Percentiles rank a stretch among this genome's conserved stretches.
Conservation (phyloP, 352 stramenopile species). For the Peronosclerospora sorghi region DNA sequence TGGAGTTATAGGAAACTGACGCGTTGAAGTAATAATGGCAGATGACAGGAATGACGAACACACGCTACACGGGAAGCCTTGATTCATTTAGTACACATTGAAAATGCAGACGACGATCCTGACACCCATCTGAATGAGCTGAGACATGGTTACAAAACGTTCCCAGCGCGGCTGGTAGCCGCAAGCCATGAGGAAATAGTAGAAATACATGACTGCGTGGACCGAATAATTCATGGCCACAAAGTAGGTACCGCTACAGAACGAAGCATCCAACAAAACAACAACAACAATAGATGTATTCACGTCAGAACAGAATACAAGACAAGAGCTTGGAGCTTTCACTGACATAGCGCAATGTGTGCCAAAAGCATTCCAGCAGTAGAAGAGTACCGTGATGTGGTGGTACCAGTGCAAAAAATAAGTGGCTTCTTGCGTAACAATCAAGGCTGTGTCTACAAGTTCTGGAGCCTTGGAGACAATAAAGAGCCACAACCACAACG, state of each 20-base stretch:
- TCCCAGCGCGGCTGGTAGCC: slow-evolving; percentile 68
- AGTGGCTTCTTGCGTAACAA: slow-evolving; percentile 95
- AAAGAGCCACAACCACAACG: slow-evolving; percentile 75
- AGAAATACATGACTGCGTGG: slow-evolving; percentile 96
- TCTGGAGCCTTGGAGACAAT: slow-evolving; percentile 89
- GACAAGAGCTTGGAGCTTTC: no score
- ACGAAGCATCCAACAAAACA: no score
- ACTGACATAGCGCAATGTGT: slow-evolving; percentile 75
- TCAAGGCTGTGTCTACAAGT: slow-evolving; percentile 95
- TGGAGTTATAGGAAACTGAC: no score
- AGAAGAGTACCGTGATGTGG: slow-evolving; percentile 96
- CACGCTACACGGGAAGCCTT: slow-evolving; percentile 53
- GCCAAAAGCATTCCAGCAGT: slow-evolving; percentile 95
- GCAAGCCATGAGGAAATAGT: slow-evolving; percentile 88
- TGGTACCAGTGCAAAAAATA: slow-evolving; percentile 99
- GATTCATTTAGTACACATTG: slow-evolving; percentile 74
- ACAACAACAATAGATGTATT: no score
- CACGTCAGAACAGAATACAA: no score
- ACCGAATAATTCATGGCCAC: slow-evolving; percentile 97
- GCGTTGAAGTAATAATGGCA: no score
- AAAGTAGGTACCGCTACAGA: slow-evolving; percentile 89
- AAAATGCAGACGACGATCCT: slow-evolving; percentile 58
- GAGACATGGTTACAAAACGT: slow-evolving; percentile 80
- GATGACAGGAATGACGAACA: no score
- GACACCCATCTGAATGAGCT: slow-evolving; percentile 86